These are phyloP conservation scores for Ramaria sp. DNA, from an alignment of 768 basidiomycete species.

Conservation along the genomic window DNA sequence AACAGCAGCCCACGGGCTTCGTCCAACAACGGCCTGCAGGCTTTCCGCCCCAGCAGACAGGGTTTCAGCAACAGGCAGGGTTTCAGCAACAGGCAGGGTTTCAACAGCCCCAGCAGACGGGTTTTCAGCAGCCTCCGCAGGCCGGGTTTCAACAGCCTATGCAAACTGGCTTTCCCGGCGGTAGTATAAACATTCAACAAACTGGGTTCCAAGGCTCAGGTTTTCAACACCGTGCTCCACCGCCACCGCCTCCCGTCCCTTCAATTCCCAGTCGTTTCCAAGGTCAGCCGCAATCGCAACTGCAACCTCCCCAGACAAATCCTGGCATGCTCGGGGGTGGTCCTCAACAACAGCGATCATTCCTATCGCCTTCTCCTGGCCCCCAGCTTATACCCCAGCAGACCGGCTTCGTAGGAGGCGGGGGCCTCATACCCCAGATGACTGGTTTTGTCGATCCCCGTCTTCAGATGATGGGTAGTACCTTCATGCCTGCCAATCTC, in stretches of 20 bases:
- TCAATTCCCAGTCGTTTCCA: constrained; percentile 55
- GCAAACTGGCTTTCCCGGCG: constrained; percentile 41
- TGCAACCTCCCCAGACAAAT: constrained; percentile 18
- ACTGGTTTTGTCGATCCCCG: constrained; percentile 81
- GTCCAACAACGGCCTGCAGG: constrained; percentile 12
- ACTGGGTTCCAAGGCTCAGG: constrained; percentile 19
- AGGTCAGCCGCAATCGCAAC: constrained; percentile 26
- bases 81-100: constrained; percentile 36
- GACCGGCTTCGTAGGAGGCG: constrained; percentile 40
- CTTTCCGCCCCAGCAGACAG: constrained; percentile 1
- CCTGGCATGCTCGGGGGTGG: constrained; percentile 10
- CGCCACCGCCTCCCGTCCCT: constrained; percentile 50
- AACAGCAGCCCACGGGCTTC: constrained; percentile 54
- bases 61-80: constrained; percentile 14
- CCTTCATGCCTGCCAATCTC: constrained; percentile 77
- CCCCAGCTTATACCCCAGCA: constrained; percentile 38
- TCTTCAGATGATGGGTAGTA: constrained; percentile 79
- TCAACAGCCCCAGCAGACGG: constrained; percentile 55
- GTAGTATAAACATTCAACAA: constrained; percentile 30
- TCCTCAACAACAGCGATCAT: constrained; percentile 31
- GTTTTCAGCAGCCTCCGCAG: constrained; percentile 21
- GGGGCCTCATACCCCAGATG: constrained; percentile 54
- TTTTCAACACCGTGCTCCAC: constrained; percentile 32
- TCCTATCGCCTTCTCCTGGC: constrained; percentile 49
- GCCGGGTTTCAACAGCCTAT: constrained; percentile 46